phyloP scores from a whole-genome alignment of 306 rosid genomes.

The Quercus variabilis region DNA sequence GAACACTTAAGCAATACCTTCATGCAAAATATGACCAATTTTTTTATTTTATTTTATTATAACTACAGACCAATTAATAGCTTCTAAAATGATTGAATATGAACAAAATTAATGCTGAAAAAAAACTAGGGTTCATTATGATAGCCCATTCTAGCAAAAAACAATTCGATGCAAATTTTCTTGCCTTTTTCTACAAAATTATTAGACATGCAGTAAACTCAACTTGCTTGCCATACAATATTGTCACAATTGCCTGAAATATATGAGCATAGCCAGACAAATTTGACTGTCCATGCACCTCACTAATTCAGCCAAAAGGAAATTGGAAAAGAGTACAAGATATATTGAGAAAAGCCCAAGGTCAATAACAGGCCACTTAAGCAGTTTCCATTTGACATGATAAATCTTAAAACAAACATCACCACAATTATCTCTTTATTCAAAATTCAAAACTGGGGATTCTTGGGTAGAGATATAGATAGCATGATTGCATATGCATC shows the following conservation, averaged over 20 bases:
- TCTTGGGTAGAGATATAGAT: not conserved
- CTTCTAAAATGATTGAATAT: not conserved
- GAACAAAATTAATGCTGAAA: not conserved
- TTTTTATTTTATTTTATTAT: too few species aligned
- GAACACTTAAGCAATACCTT: slow-evolving; percentile 5
- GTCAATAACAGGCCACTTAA: not conserved
- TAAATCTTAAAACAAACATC: not conserved
- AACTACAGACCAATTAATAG: not conserved
- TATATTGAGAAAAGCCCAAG: not conserved
- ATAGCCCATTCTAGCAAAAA: not conserved
- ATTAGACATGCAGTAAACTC: not conserved
- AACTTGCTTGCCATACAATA: not conserved
- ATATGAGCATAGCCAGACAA: not conserved
- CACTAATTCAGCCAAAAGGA: not conserved
- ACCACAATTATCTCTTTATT: not conserved
- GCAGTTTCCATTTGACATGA: not conserved
- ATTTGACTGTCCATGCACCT: not conserved
- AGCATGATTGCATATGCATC: not conserved
- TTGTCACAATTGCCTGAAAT: not conserved
- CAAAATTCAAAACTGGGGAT: not conserved
- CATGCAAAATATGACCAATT: not conserved
- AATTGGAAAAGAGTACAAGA: not conserved
- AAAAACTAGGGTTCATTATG: not conserved
- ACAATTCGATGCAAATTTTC: not conserved
- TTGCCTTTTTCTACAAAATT: not conserved